Conservation (phyloP, 2,329 filamentous ascomycete species). For the Aspergillus transmontanensis region DNA sequence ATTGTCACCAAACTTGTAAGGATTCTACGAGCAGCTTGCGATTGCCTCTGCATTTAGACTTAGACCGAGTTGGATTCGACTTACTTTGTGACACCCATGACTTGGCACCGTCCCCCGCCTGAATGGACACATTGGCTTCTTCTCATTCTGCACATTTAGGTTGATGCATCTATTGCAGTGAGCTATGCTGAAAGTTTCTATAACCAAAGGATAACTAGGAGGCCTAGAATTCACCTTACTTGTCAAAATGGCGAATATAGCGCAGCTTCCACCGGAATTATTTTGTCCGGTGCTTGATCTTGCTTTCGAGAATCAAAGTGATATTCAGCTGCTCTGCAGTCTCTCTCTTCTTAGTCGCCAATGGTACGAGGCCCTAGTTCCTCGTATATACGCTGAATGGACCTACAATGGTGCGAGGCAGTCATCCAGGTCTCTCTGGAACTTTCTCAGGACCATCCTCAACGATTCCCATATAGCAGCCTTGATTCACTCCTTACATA, state of each 20-base stretch:
- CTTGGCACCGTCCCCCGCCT: not conserved
- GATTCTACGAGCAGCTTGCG: not conserved
- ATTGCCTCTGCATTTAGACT: not conserved
- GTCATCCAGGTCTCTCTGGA: constrained; percentile 8
- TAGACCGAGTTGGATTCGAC: not conserved
- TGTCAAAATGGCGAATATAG: not conserved
- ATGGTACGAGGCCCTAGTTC: not conserved
- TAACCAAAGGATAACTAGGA: not conserved
- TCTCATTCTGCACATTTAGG: not conserved
- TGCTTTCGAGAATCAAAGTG: not conserved
- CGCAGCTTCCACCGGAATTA: not conserved
- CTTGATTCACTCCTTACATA: constrained; percentile 4
- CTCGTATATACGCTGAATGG: constrained; percentile 6
- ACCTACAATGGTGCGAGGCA: constrained; percentile 12
- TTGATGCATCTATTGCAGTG: not conserved
- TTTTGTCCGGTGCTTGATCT: not conserved
- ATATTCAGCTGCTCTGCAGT: not conserved
- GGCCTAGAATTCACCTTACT: not conserved
- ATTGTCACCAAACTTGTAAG: not conserved
- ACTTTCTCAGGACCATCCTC: constrained; percentile 4
- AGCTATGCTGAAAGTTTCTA: not conserved
- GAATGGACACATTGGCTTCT: not conserved
- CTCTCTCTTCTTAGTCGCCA: not conserved
- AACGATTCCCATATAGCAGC: not conserved
- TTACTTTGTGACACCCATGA: not conserved